These are phyloP conservation scores for Syncephalastrum monosporum DNA, from an alignment of 371 early-diverging fungal genomes.

Conservation along the genomic window DNA sequence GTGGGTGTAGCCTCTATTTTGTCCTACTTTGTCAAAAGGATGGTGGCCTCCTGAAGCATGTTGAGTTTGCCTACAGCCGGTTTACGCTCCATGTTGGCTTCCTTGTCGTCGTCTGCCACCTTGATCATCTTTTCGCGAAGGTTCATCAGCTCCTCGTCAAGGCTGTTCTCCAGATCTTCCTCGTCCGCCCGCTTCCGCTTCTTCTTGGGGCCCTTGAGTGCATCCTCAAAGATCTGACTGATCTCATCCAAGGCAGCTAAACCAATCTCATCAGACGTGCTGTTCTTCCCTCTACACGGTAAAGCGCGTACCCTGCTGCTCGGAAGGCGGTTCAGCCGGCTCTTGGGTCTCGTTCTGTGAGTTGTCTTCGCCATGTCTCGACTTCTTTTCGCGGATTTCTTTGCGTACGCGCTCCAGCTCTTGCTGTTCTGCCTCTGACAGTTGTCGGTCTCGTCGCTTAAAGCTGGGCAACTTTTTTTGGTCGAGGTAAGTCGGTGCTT, in stretches of 20 bases:
- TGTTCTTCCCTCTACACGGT: too few species aligned
- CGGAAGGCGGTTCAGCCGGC: conserved; percentile 39
- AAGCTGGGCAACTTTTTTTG: conserved; percentile 37
- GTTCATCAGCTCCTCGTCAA: conserved; percentile 65
- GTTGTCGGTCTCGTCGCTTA: conserved; percentile 32
- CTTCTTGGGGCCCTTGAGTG: conserved; percentile 59
- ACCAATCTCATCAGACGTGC: background rate
- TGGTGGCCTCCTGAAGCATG: conserved; percentile 71
- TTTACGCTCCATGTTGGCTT: conserved; percentile 67
- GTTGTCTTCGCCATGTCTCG: conserved; percentile 2
- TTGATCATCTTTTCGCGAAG: conserved; percentile 80
- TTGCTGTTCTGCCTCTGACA: conserved; percentile 33
- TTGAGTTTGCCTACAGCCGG: conserved; percentile 86
- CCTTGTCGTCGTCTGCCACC: conserved; percentile 78
- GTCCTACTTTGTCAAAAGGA: conserved; percentile 66
- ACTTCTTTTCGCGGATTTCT: conserved; percentile 31
- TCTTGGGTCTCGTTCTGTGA: conserved; percentile 24
- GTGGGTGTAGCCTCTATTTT: too few species aligned
- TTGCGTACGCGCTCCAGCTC: conserved; percentile 34
- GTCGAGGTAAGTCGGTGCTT: too few species aligned
- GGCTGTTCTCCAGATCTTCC: conserved; percentile 53
- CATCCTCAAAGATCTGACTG: conserved; percentile 60
- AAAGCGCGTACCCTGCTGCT: background rate
- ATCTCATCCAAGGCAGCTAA: conserved; percentile 56
- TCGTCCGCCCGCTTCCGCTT: conserved; percentile 68